A percentile compares a stretch with the other conserved stretches of the same genome.
phyloP scores from a whole-genome alignment of 805 yeast species.

The Wickerhamiella hasegawae region DNA sequence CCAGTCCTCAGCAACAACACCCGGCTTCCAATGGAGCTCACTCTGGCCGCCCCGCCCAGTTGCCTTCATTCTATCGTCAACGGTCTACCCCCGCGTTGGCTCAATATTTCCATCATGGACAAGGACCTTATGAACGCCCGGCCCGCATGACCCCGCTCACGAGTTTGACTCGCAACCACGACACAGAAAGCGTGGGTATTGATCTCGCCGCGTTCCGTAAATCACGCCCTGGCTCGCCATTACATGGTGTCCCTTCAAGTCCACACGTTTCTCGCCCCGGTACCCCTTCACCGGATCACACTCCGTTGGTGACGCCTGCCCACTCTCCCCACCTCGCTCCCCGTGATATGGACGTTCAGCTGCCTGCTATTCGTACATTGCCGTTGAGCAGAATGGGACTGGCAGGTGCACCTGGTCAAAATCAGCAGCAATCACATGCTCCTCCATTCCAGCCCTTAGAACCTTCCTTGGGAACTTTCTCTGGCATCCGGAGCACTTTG shows the following conservation, averaged over 20 bases:
- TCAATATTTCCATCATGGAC: conserved; percentile 3
- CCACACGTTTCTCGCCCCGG: conserved; percentile 24
- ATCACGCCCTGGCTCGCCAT: conserved; percentile 20
- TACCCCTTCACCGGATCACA: conserved; percentile 27
- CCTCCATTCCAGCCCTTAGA: conserved; percentile 6
- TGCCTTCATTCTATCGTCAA: conserved; percentile 3
- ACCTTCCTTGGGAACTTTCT: conserved; percentile 6
- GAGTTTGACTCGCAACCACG: neutral
- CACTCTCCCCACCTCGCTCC: conserved; percentile 29
- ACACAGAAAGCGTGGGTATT: neutral
- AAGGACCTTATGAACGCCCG: conserved; percentile 6
- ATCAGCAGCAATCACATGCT: neutral
- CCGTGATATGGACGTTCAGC: conserved; percentile 21
- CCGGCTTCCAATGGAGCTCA: neutral
- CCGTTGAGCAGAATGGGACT: conserved; percentile 11
- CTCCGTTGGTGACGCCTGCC: conserved; percentile 30
- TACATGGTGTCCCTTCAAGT: conserved; percentile 28
- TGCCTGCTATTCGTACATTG: conserved; percentile 25
- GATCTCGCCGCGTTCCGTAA: neutral
- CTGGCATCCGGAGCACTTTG: conserved; percentile 4
- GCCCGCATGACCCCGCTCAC: conserved; percentile 2
- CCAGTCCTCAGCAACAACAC: neutral
- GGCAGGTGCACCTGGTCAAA: neutral
- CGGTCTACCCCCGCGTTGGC: conserved; percentile 6
- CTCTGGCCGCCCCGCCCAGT: neutral